A percentile compares a stretch with the other conserved stretches of the same genome.
Evolutionary conservation across 1,284 basidiomycete species (phyloP).

Genomic region (Schizophyllum commune): DNA sequence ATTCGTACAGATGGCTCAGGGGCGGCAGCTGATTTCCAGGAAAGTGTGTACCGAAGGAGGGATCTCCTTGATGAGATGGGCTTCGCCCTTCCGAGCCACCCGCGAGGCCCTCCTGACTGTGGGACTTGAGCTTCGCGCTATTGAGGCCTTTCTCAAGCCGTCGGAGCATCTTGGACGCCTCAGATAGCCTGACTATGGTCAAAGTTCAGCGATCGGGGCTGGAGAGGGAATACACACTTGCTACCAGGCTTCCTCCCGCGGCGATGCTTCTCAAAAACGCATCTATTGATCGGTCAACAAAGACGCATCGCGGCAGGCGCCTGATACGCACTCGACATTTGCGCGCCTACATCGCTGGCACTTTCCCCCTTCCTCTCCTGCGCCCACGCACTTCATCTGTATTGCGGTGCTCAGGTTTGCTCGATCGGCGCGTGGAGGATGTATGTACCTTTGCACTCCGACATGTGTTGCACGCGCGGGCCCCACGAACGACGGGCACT

Average conservation of each 20-base stretch:
- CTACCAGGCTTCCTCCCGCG: constrained; percentile 82
- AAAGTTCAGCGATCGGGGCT: constrained; percentile 3
- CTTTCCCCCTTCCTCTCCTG: constrained; percentile 67
- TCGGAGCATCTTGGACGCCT: constrained; percentile 80
- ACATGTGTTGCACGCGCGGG: constrained; percentile 75
- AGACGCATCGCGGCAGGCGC: constrained; percentile 7
- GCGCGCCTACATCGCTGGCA: constrained; percentile 77
- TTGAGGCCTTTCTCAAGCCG: constrained; percentile 76
- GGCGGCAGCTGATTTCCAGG: constrained; percentile 39
- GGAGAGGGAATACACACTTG: constrained; percentile 44
- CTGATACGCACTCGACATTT: constrained; percentile 51
- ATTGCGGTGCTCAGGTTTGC: background rate
- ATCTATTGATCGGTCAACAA: constrained; percentile 32
- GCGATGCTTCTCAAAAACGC: constrained; percentile 78
- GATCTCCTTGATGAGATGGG: constrained; percentile 21
- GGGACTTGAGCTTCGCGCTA: constrained; percentile 64
- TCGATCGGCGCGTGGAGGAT: constrained; percentile 6
- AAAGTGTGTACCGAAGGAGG: constrained; percentile 25
- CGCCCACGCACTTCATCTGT: constrained; percentile 83
- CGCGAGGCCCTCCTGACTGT: constrained; percentile 21
- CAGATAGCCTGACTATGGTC: constrained; percentile 51
- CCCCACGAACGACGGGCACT: constrained; percentile 59
- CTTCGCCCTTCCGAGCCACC: constrained; percentile 27
- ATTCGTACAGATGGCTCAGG: constrained; percentile 25
- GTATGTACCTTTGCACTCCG: constrained; percentile 64